Percentiles rank a stretch among this genome's conserved stretches.
These are phyloP conservation scores for Plasmodium vinckei DNA, from an alignment of 169 alveolate genomes.

Conservation along the genomic window DNA sequence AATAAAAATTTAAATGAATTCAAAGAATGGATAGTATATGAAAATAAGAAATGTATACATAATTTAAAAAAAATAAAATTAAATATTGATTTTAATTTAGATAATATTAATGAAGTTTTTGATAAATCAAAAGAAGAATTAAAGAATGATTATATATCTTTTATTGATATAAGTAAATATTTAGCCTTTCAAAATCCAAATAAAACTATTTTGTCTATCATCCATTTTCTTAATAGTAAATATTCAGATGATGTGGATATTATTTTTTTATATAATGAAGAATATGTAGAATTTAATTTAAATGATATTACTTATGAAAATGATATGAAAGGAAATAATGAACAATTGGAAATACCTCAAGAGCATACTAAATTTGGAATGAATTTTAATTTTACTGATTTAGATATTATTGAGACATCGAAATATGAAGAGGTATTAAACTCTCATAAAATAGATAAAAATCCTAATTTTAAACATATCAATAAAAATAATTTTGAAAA, in stretches of 20 bases:
- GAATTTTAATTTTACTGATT: conserved; percentile 32
- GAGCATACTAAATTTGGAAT: neutral
- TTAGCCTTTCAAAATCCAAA: conserved; percentile 47
- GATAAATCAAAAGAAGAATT: conserved; percentile 53
- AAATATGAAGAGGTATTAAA: conserved; percentile 47
- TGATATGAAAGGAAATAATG: neutral
- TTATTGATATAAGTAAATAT: conserved; percentile 68
- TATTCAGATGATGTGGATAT: conserved; percentile 44
- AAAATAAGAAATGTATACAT: conserved; percentile 28
- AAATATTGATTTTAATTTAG: conserved; percentile 49
- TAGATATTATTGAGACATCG: conserved; percentile 34
- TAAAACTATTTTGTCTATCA: conserved; percentile 60
- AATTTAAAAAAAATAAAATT: conserved; percentile 35
- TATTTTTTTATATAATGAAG: conserved; percentile 64
- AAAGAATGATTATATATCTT: conserved; percentile 24
- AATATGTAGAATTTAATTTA: conserved; percentile 14
- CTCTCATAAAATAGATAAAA: neutral
- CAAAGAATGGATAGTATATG: conserved; percentile 47
- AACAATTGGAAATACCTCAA: neutral
- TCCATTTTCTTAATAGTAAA: conserved; percentile 41
- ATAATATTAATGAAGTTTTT: conserved; percentile 56
- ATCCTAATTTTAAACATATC: conserved; percentile 5
- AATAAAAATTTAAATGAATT: conserved; percentile 58
- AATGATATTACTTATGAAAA: no score
- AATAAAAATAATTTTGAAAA: conserved; percentile 41